Percentiles rank a stretch among this genome's conserved stretches.
Evolutionary conservation across 139 green algal species (phyloP).

Genomic region (Picochlorum sp.): DNA sequence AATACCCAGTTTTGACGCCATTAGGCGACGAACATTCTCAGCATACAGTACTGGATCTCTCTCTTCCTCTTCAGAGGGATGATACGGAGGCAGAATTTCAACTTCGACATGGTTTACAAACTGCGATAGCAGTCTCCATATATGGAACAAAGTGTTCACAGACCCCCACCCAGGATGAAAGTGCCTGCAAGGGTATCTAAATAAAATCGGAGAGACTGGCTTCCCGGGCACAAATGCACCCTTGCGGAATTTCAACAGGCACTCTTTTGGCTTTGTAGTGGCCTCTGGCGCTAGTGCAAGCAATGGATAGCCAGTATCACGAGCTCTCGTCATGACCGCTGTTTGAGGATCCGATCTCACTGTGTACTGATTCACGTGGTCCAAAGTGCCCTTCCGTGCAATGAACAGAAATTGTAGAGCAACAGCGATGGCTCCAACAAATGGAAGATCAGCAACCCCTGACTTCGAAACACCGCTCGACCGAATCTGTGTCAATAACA

Average conservation of each 20-base stretch:
- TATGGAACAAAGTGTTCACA: conserved; percentile 22
- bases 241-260: conserved; percentile 37
- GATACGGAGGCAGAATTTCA: conserved; percentile 20
- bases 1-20: conserved; percentile 8
- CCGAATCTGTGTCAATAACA: not conserved
- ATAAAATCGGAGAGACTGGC: conserved; percentile 37
- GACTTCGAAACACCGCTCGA: conserved; percentile 28
- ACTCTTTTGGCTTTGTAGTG: conserved; percentile 38
- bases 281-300: conserved; percentile 37
- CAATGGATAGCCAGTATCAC: conserved; percentile 26
- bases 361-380: conserved; percentile 18
- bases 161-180: conserved; percentile 41
- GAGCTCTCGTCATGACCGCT: conserved; percentile 11
- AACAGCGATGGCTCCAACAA: conserved; percentile 27
- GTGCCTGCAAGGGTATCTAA: conserved; percentile 29
- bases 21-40: conserved; percentile 32
- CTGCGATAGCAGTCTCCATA: conserved; percentile 30
- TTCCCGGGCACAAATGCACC: conserved; percentile 34
- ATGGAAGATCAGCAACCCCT: conserved; percentile 31
- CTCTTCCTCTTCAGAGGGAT: conserved; percentile 25
- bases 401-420: conserved; percentile 49
- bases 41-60: conserved; percentile 33
- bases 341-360: conserved; percentile 20
- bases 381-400: conserved; percentile 21
- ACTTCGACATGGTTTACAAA: conserved; percentile 11